Conservation (phyloP, 108 stramenopile species). For the Fistulifera solaris region DNA sequence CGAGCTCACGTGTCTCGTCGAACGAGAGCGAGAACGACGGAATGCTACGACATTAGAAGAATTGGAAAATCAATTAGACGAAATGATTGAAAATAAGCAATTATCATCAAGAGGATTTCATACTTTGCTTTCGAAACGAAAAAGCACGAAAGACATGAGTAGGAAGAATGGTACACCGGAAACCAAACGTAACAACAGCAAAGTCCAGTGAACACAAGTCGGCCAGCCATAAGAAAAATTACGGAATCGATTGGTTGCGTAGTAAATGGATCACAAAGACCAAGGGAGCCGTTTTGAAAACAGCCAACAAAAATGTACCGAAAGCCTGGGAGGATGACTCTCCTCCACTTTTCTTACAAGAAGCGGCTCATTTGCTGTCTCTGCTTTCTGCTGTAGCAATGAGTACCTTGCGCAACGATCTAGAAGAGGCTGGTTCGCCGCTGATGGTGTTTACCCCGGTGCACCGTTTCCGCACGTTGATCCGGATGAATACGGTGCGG, state of each 20-base stretch:
- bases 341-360: conserved; percentile 47
- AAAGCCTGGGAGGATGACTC: conserved; percentile 2
- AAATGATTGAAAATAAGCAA: conserved; percentile 1
- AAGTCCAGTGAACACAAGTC: background rate
- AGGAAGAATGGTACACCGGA: background rate
- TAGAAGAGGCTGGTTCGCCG: conserved; percentile 56
- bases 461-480: conserved; percentile 58
- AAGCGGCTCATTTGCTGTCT: conserved; percentile 53
- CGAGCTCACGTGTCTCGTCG: conserved; percentile 10
- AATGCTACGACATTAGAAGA: conserved; percentile 3
- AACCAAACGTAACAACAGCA: background rate
- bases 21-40: conserved; percentile 12
- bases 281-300: no score
- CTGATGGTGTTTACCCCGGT: conserved; percentile 43
- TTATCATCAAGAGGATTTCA: background rate
- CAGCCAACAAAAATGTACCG: background rate
- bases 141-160: background rate
- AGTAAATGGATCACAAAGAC: background rate
- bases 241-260: background rate
- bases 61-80: conserved; percentile 1
- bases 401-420: conserved; percentile 56
- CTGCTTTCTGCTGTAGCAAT: conserved; percentile 58
- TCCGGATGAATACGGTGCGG: conserved; percentile 35
- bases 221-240: background rate
- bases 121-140: background rate